A percentile compares a stretch with the other conserved stretches of the same genome.
Evolutionary conservation across 2,329 filamentous ascomycete species (phyloP).

Genomic region (Botrytis byssoidea): DNA sequence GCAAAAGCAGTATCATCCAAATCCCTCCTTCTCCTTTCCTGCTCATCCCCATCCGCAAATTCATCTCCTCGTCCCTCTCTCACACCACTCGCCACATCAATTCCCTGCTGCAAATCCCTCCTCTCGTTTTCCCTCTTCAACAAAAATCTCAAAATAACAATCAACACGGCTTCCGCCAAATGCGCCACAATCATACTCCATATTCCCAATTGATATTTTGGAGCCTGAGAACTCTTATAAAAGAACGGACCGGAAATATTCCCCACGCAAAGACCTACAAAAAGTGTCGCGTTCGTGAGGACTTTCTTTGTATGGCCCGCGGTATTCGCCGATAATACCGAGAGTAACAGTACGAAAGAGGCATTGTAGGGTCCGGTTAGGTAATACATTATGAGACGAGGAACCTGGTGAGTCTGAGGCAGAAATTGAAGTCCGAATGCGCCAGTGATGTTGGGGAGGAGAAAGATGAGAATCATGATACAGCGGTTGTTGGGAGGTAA

Average conservation of each 20-base stretch:
- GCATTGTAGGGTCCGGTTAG: slow-evolving; percentile 36
- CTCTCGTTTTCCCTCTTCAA: slow-evolving; percentile 6
- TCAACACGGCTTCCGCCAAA: neutral
- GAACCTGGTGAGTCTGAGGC: slow-evolving; percentile 44
- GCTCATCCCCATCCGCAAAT: neutral
- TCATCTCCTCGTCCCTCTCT: neutral
- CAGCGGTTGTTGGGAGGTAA: slow-evolving; percentile 41
- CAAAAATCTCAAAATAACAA: neutral
- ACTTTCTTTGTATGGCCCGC: slow-evolving; percentile 48
- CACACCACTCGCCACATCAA: neutral
- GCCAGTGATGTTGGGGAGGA: slow-evolving; percentile 52
- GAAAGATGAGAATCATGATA: slow-evolving; percentile 50
- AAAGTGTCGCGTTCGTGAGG: slow-evolving; percentile 45
- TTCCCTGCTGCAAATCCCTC: neutral
- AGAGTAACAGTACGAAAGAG: slow-evolving; percentile 39
- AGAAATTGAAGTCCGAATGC: slow-evolving; percentile 50
- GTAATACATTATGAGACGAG: slow-evolving; percentile 51
- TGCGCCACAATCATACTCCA: slow-evolving; percentile 14
- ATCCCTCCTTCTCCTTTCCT: slow-evolving; percentile 7
- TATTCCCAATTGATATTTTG: slow-evolving; percentile 4
- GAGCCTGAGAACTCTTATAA: slow-evolving; percentile 21
- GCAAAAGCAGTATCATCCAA: slow-evolving; percentile 17
- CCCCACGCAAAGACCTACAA: slow-evolving; percentile 49
- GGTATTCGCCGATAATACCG: slow-evolving; percentile 59
- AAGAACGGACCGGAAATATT: slow-evolving; percentile 47